Percentiles rank a stretch among this genome's conserved stretches.
Evolutionary conservation across 2,329 filamentous ascomycete species (phyloP).

Genomic region (Torrubiella hemipterigena): DNA sequence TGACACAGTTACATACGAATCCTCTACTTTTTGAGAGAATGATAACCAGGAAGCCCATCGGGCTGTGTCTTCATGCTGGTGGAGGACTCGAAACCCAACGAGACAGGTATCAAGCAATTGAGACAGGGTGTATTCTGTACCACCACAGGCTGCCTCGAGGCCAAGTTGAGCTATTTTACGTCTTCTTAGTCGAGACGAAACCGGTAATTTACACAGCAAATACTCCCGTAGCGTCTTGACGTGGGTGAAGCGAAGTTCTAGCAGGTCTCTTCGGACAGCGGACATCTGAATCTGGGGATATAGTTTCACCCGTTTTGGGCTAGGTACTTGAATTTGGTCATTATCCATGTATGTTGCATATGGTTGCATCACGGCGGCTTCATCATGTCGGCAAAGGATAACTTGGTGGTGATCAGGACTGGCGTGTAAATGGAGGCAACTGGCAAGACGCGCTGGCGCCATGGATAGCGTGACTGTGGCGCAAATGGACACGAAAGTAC

Average conservation of each 20-base stretch:
- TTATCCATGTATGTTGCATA: too few relatives aligned
- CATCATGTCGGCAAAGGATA: too few relatives aligned
- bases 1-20: slow-evolving; percentile 42
- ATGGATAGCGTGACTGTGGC: too few relatives aligned
- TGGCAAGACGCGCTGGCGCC: too few relatives aligned
- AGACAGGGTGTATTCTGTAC: slow-evolving; percentile 32
- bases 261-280: slow-evolving; percentile 43
- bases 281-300: not conserved
- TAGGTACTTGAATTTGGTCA: too few relatives aligned
- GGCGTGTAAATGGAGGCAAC: too few relatives aligned
- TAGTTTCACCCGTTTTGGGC: too few relatives aligned
- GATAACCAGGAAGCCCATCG: slow-evolving; percentile 43
- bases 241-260: slow-evolving; percentile 55
- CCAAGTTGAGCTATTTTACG: slow-evolving; percentile 42
- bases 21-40: slow-evolving; percentile 52
- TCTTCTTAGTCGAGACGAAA: slow-evolving; percentile 49
- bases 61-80: slow-evolving; percentile 16
- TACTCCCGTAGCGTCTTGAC: slow-evolving; percentile 60
- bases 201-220: slow-evolving; percentile 52
- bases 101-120: slow-evolving; percentile 57
- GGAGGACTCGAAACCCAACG: slow-evolving; percentile 46
- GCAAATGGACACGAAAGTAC: too few relatives aligned
- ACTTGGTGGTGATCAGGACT: too few relatives aligned
- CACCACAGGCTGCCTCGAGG: slow-evolving; percentile 11
- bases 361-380: too few relatives aligned